Base-by-base conservation (phyloP, 2,329 filamentous ascomycete species). In the Aspergillus sp. region DNA sequence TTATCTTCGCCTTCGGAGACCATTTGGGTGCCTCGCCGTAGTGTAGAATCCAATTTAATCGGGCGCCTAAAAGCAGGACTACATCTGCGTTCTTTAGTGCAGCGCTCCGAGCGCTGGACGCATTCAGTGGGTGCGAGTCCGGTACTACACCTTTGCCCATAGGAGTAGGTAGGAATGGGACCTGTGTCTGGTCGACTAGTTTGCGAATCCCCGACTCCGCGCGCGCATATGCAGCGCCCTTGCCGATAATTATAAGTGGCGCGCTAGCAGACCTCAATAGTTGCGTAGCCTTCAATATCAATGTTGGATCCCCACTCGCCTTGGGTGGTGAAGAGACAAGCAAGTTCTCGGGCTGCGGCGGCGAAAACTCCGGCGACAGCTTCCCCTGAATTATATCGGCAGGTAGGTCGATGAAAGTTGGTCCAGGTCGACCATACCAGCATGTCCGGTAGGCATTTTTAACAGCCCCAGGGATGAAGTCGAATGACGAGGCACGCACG, bases 61-160 rank as follows among this genome's bases (percentile, higher is more conserved):
- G 76, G 2, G 82, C 83, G 4, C 82, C 82, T 2, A 85, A 73
- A 3, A 85, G 71, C 3, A 85, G 67, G 15, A 84, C 80, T 1
- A 85, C 79, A 64, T 85, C 83, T 3, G 83, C 81, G 41, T 79
- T 69, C 64, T 79, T 80, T 41, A 85, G 70, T 3, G 82, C 82
- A 15, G 79, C 74, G 44, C 81, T 83, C 55, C 83, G 76, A 4
- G 83, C 82, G 47, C 82, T 80, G 2, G 82, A 81, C 15, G 75
- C 75, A 64, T 85, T 85, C 49, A 78, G 71, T 1, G 77, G 73
- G 64, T 83, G 80, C 0, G 79, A 82, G 62, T 85, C 82, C 9
- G 82, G 74, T 1, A 85, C 63, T 6, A 86, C 76, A 21, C 83
- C 83, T 65, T 85, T 85, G 4, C 82, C 83, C 81, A 85, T 85